Percentiles rank a stretch among this genome's conserved stretches.
phyloP scores from a whole-genome alignment of 2,329 filamentous ascomycete genomes.

The Cordyceps militaris region DNA sequence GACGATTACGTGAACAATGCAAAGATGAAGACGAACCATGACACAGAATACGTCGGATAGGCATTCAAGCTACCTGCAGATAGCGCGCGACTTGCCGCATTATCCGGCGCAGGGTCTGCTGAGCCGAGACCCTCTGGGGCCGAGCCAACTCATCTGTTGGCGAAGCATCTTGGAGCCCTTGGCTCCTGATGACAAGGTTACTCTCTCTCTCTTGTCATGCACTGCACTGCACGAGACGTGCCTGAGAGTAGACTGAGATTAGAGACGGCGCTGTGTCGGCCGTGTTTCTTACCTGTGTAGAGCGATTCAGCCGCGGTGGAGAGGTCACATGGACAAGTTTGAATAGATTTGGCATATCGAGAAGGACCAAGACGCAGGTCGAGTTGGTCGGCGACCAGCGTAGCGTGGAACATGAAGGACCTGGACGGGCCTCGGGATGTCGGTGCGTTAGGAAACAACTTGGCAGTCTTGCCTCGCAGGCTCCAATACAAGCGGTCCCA shows the following conservation, averaged over 20 bases:
- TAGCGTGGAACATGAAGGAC: not conserved
- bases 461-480: slow-evolving; percentile 49
- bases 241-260: slow-evolving; percentile 53
- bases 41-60: not conserved
- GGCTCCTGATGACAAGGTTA: too few species aligned
- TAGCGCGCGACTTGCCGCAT: slow-evolving; percentile 51
- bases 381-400: too few species aligned
- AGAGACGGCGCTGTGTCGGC: too few species aligned
- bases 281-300: too few species aligned
- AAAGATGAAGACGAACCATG: not conserved
- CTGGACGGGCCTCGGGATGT: slow-evolving; percentile 49
- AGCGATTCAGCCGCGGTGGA: too few species aligned
- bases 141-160: slow-evolving; percentile 39
- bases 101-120: slow-evolving; percentile 58
- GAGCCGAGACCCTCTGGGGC: slow-evolving; percentile 46
- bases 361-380: slow-evolving; percentile 19
- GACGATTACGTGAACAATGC: not conserved
- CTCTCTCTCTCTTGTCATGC: too few species aligned
- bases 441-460: slow-evolving; percentile 47
- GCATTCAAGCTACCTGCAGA: slow-evolving; percentile 58
- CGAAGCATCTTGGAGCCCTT: slow-evolving; percentile 52
- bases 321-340: slow-evolving; percentile 39
- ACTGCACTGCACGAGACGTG: too few species aligned
- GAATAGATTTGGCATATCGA: slow-evolving; percentile 38
- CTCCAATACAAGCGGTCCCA: too few species aligned